Base-by-base conservation (phyloP, 768 basidiomycete genomes). In the Leccinum aurantiacum region DNA sequence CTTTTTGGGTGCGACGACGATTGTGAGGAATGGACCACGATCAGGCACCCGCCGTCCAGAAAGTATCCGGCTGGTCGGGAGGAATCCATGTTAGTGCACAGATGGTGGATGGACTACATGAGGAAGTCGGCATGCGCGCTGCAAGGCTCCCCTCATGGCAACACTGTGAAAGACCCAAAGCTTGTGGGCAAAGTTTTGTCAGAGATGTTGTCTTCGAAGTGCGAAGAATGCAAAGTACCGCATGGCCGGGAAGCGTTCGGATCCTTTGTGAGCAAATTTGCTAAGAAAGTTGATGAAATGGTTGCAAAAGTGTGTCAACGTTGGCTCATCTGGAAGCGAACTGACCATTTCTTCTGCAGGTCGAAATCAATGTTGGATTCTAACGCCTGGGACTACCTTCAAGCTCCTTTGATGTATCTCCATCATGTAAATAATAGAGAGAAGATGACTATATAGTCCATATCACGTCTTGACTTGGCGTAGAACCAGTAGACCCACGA, bases 61-160 rank as follows among this genome's bases (percentile, higher is more conserved):
- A 59, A 49, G 55, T 49, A 65, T 33, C 59, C 1, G 31, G 4
- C 0, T 0, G 58, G 64, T 17, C 59, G 59, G 50, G 3, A 7
- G 24, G 58, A 61, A 27, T 0, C 0, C 1, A 7, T 56, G 11
- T 15, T 14, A 1, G 57, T 59, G 50, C 62, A 68, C 31, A 35
- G 0, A 1, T 69, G 61, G 67, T 68, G 64, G 67, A 0, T 41
- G 1, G 47, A 63, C 14, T 69, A 63, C 19, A 61, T 62, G 65
- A 61, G 6, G 19, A 64, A 55, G 55, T 59, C 65, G 17, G 41
- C 57, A 48, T 6, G 8, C 0, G 60, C 44, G 1, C 14, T 69
- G 55, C 58, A 41, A 29, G 48, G 29, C 41, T 31, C 19, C 6
- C 60, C 65, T 13, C 19, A 22, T 0, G 37, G 58, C 1, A 11